Evolutionary conservation across 2,329 filamentous ascomycete species (phyloP).

Genomic region (Aureobasidium sp.): DNA sequence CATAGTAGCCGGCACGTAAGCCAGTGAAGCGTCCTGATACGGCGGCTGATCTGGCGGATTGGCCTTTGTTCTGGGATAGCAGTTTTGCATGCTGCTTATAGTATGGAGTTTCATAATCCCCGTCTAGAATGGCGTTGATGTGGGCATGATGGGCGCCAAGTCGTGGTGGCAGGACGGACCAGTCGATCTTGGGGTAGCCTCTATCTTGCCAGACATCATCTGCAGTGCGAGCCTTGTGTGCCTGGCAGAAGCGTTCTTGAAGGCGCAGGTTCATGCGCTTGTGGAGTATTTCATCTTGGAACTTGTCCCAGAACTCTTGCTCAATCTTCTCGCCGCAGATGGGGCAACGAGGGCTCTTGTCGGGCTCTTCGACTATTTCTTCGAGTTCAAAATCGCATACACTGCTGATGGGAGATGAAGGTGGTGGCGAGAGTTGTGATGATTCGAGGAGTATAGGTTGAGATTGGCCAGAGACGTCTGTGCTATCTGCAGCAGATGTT

Average conservation of each 20-base stretch:
- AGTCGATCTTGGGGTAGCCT: conserved; percentile 30
- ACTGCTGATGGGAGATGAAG: not conserved
- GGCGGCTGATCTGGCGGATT: conserved; percentile 21
- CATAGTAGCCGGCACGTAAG: conserved; percentile 29
- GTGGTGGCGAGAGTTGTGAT: conserved; percentile 4
- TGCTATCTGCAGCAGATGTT: not conserved
- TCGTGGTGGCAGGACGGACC: conserved; percentile 23
- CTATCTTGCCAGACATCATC: conserved; percentile 23
- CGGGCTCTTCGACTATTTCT: not conserved
- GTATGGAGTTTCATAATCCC: conserved; percentile 22
- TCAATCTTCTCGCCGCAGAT: conserved; percentile 29
- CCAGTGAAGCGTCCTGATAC: conserved; percentile 6
- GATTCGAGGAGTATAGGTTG: not conserved
- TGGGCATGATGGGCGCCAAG: conserved; percentile 23
- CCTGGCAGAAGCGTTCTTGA: conserved; percentile 29
- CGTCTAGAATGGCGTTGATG: conserved; percentile 24
- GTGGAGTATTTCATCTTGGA: conserved; percentile 23
- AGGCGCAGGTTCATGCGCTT: conserved; percentile 25
- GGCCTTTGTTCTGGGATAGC: conserved; percentile 17
- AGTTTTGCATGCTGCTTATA: conserved; percentile 21
- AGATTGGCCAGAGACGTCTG: not conserved
- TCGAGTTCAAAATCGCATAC: not conserved
- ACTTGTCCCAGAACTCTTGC: conserved; percentile 24
- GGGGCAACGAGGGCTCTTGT: conserved; percentile 23
- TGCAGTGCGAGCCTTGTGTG: conserved; percentile 26